These are phyloP conservation scores for Sambucus nigra DNA, from an alignment of 129 eudicot genomes.

Conservation along the genomic window DNA sequence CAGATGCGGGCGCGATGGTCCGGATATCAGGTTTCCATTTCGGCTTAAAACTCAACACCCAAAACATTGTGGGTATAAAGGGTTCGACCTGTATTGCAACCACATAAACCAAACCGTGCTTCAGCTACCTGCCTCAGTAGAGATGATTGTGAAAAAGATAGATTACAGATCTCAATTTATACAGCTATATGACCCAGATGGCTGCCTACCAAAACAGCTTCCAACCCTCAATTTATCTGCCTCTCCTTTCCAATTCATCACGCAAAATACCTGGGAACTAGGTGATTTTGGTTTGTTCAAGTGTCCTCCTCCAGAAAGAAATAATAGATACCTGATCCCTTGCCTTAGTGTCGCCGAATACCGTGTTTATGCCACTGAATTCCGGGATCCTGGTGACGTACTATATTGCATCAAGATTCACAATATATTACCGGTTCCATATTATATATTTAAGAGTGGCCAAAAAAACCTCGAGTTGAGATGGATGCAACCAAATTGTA, in stretches of 20 bases:
- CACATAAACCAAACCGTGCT: not conserved
- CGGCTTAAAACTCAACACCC: not conserved
- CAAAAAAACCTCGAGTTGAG: not conserved
- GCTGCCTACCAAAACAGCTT: not conserved
- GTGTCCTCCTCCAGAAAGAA: not conserved
- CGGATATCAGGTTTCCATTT: not conserved
- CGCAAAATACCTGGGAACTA: not conserved
- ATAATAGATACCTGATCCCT: not conserved
- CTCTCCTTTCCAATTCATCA: not conserved
- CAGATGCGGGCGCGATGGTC: not conserved
- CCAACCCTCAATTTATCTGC: not conserved
- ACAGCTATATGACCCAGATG: not conserved
- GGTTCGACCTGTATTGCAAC: not conserved
- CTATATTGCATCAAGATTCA: slow-evolving; percentile 4
- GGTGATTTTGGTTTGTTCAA: not conserved
- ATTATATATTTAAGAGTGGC: not conserved
- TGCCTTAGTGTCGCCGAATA: not conserved
- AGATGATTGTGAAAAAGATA: not conserved
- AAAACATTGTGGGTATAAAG: not conserved
- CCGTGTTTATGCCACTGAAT: not conserved
- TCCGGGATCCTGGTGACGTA: not conserved
- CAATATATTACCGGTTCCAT: not conserved
- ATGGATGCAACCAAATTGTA: slow-evolving; percentile 5
- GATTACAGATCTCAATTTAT: not conserved
- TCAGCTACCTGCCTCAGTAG: not conserved